These are phyloP conservation scores for Pythium insidiosum DNA, from an alignment of 352 stramenopile genomes.

Conservation along the genomic window DNA sequence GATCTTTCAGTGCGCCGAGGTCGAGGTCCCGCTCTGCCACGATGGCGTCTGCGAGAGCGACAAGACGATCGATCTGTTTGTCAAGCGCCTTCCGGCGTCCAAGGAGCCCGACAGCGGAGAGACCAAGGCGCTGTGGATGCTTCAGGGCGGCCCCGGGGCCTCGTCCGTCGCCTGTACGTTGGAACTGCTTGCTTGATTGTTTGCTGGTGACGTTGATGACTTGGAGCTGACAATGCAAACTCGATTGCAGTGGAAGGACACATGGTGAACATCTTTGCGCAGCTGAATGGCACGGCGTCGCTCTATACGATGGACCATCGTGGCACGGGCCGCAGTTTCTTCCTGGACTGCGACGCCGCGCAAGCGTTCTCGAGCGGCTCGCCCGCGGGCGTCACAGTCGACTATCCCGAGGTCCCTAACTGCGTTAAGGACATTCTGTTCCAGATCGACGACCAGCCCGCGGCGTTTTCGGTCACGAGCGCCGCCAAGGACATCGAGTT, in stretches of 20 bases:
- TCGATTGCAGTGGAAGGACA: conserved; percentile 25
- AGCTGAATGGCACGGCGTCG: conserved; percentile 21
- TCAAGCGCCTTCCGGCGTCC: conserved; percentile 27
- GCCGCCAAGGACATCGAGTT: too few species aligned
- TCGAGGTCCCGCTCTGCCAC: conserved; percentile 30
- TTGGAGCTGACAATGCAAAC: too few species aligned
- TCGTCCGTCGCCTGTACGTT: conserved; percentile 24
- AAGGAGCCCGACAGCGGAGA: background rate
- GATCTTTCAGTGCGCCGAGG: conserved; percentile 33
- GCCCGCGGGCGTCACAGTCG: conserved; percentile 9
- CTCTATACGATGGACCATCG: conserved; percentile 59
- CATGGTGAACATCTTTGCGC: conserved; percentile 29
- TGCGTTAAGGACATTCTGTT: conserved; percentile 27
- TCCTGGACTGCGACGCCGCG: conserved; percentile 30
- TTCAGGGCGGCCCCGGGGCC: conserved; percentile 34
- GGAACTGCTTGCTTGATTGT: too few species aligned
- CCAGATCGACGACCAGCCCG: conserved; percentile 26
- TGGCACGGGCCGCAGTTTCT: conserved; percentile 25
- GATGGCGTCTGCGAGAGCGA: conserved; percentile 22
- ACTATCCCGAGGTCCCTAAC: conserved; percentile 12
- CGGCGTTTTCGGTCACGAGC: conserved; percentile 37
- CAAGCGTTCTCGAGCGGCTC: conserved; percentile 17
- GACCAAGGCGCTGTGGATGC: conserved; percentile 40
- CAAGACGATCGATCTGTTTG: too few species aligned
- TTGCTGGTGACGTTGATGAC: too few species aligned